phyloP scores from a whole-genome alignment of 2,329 filamentous ascomycete species.

The Sporothrix pallida region DNA sequence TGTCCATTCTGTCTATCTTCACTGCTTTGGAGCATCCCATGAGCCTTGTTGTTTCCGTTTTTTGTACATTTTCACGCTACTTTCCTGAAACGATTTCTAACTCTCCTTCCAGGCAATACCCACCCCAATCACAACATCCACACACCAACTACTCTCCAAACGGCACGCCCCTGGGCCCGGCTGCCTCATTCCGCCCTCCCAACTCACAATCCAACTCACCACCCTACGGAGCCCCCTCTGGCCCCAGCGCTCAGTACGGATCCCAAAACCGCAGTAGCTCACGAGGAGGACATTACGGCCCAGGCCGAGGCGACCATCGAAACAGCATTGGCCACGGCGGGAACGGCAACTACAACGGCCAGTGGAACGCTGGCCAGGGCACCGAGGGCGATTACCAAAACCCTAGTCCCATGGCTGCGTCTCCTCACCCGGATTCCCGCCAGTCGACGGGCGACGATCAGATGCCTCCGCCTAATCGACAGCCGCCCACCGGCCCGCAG shows the following conservation, averaged over 20 bases:
- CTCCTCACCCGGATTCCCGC: conserved; percentile 31
- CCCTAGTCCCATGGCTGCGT: conserved; percentile 37
- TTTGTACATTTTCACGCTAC: not conserved
- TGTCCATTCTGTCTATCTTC: conserved; percentile 18
- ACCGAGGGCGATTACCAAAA: conserved; percentile 45
- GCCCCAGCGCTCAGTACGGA: conserved; percentile 60
- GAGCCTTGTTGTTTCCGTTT: conserved; percentile 29
- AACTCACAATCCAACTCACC: conserved; percentile 56
- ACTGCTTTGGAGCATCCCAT: not conserved
- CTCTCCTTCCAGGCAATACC: conserved; percentile 61
- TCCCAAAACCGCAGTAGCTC: conserved; percentile 59
- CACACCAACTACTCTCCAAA: conserved; percentile 57
- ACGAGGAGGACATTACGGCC: conserved; percentile 63
- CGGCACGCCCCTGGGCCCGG: conserved; percentile 58
- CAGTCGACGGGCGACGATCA: conserved; percentile 43
- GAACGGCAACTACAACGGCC: conserved; percentile 66
- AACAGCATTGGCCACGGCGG: conserved; percentile 47
- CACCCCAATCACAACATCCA: conserved; percentile 51
- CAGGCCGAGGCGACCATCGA: conserved; percentile 54
- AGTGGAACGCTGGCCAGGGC: conserved; percentile 68
- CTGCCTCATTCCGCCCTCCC: conserved; percentile 57
- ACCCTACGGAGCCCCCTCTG: conserved; percentile 62
- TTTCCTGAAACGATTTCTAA: not conserved
- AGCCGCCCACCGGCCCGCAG: conserved; percentile 60
- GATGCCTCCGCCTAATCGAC: conserved; percentile 60